These are phyloP conservation scores for Leptographium galeiforme DNA, from an alignment of 2,329 filamentous ascomycete species.

Conservation along the genomic window DNA sequence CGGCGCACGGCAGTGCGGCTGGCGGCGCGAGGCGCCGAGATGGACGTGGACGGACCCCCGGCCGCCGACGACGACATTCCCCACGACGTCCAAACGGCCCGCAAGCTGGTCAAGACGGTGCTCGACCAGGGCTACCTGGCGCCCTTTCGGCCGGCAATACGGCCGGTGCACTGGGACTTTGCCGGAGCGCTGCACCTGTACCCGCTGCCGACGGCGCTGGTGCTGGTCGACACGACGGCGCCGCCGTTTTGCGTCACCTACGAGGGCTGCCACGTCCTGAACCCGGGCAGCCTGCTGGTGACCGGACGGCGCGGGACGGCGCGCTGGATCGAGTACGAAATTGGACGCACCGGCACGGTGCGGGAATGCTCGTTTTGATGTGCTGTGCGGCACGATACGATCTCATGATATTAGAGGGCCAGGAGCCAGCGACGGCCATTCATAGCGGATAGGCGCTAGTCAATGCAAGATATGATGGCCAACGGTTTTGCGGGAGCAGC, in stretches of 20 bases:
- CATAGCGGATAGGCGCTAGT: no score
- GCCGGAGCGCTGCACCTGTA: slow-evolving; percentile 66
- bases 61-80: slow-evolving; percentile 17
- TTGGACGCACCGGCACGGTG: slow-evolving; percentile 47
- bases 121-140: slow-evolving; percentile 82
- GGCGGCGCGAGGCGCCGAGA: slow-evolving; percentile 5
- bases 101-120: slow-evolving; percentile 77
- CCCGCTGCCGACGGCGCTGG: slow-evolving; percentile 71
- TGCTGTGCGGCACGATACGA: no score
- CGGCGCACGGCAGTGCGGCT: slow-evolving; percentile 65
- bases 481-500: no score
- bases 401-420: no score
- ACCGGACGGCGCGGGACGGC: slow-evolving; percentile 54
- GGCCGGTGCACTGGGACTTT: slow-evolving; percentile 87
- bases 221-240: slow-evolving; percentile 70
- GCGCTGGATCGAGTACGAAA: slow-evolving; percentile 79
- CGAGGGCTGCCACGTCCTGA: slow-evolving; percentile 91
- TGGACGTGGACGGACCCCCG: not conserved
- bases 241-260: slow-evolving; percentile 81
- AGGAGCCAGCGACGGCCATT: no score
- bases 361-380: slow-evolving; percentile 43
- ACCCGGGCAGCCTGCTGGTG: slow-evolving; percentile 68
- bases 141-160: slow-evolving; percentile 66
- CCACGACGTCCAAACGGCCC: slow-evolving; percentile 45
- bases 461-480: no score